Conservation (phyloP, 805 yeast genomes). For the Suhomyces prunicola region DNA sequence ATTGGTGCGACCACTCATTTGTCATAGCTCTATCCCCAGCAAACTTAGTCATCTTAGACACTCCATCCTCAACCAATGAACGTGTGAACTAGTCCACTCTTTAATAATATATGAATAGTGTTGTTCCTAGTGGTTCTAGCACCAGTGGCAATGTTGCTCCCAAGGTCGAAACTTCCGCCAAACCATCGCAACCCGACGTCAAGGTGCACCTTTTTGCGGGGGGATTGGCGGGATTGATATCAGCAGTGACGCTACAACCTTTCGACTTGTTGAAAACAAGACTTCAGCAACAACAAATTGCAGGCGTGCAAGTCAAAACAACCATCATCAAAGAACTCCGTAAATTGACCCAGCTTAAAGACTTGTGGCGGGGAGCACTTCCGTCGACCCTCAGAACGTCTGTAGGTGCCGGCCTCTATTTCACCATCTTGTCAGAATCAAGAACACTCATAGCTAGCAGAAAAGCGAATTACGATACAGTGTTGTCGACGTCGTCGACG, state of each 20-base stretch:
- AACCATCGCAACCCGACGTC: constrained; percentile 7
- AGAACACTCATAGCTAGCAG: constrained; percentile 48
- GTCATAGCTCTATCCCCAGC: not conserved
- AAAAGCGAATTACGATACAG: constrained; percentile 10
- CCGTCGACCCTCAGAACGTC: constrained; percentile 91
- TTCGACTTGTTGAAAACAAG: constrained; percentile 86
- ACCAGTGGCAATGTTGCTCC: not conserved
- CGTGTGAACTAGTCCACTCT: not conserved
- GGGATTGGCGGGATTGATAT: constrained; percentile 76
- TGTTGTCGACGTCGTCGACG: constrained; percentile 29
- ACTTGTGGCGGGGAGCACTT: constrained; percentile 90
- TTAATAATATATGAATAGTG: not conserved
- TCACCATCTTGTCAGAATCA: constrained; percentile 64
- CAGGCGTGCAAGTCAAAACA: constrained; percentile 21
- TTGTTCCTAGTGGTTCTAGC: not conserved
- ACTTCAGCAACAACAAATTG: constrained; percentile 53
- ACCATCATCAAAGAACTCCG: constrained; percentile 40
- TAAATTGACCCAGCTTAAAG: constrained; percentile 38
- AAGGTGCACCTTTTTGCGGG: constrained; percentile 71
- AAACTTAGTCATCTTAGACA: not conserved
- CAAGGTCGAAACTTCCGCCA: not conserved
- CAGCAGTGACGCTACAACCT: constrained; percentile 82
- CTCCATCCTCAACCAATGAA: not conserved
- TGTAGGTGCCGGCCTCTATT: constrained; percentile 82
- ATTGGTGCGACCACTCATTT: not conserved